phyloP scores from a whole-genome alignment of 352 stramenopile species.

The Globisporangium canariense region DNA sequence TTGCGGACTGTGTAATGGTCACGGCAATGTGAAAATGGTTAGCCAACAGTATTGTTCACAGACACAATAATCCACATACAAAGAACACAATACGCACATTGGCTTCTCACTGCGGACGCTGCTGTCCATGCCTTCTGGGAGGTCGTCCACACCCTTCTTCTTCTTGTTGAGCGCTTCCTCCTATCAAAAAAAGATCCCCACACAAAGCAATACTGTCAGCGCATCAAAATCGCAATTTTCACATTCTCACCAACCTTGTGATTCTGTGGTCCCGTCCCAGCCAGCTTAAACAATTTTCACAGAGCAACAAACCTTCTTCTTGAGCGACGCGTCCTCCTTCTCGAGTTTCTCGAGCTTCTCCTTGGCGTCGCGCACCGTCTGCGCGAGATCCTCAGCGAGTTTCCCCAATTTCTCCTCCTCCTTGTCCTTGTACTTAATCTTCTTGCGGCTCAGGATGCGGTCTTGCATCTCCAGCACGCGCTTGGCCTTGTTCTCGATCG shows the following conservation, averaged over 20 bases:
- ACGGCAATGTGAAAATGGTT: not conserved
- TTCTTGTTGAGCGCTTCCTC: conserved; percentile 84
- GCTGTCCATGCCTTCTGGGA: conserved; percentile 39
- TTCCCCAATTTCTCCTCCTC: conserved; percentile 84
- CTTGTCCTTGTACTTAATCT: conserved; percentile 89
- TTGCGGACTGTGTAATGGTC: conserved; percentile 27
- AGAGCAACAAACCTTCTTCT: conserved; percentile 42
- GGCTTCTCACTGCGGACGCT: conserved; percentile 47
- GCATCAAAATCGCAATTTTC: not conserved
- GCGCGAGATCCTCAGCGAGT: conserved; percentile 72
- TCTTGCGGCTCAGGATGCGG: conserved; percentile 81
- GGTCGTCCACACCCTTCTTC: conserved; percentile 54
- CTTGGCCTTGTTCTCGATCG: conserved; percentile 81
- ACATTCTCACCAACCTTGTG: not conserved
- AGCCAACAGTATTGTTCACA: not conserved
- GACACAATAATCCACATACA: not conserved
- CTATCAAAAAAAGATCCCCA: conserved; percentile 6
- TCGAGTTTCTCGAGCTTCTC: conserved; percentile 85
- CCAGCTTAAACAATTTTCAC: not conserved
- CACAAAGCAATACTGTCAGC: not conserved
- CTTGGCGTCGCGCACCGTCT: conserved; percentile 70
- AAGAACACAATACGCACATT: conserved; percentile 35
- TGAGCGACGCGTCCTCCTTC: conserved; percentile 75
- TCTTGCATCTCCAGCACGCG: conserved; percentile 86
- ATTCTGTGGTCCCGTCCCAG: not conserved